A percentile compares a stretch with the other conserved stretches of the same genome.
phyloP scores from a whole-genome alignment of 129 eudicot species.

The Chrysanthemum makinoi region DNA sequence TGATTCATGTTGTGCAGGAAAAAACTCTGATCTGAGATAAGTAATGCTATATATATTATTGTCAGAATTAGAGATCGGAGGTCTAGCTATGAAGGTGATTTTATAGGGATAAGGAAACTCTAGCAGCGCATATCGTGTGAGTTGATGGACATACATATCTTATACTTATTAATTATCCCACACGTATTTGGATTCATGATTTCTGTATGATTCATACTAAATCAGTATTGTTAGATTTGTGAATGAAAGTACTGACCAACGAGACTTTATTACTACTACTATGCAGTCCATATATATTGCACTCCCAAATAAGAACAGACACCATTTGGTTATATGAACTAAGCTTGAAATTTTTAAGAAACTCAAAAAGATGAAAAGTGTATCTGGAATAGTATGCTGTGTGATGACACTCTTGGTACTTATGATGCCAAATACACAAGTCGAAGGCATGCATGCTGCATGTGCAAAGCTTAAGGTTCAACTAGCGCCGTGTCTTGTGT shows the following conservation, averaged over 20 bases:
- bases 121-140: not conserved
- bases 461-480: slow-evolving; percentile 7
- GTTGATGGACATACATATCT: slow-evolving; percentile 15
- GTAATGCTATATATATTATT: not conserved
- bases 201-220: slow-evolving; percentile 14
- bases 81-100: not conserved
- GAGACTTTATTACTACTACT: not conserved
- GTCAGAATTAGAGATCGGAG: not conserved
- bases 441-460: not conserved
- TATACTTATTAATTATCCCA: slow-evolving; percentile 1
- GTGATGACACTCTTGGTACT: slow-evolving; percentile 10
- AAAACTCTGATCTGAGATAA: not conserved
- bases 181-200: slow-evolving; percentile 23
- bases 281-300: not conserved
- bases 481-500: slow-evolving; percentile 14
- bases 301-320: no score
- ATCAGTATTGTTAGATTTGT: slow-evolving; percentile 21
- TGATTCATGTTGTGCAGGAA: not conserved
- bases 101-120: not conserved
- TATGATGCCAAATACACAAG: slow-evolving; percentile 1
- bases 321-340: not conserved
- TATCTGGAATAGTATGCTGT: not conserved
- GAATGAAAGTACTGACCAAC: slow-evolving; percentile 1
- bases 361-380: slow-evolving; percentile 15
- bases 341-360: not conserved